Evolutionary conservation across 1,139 yeast genomes (phyloP).

Genomic region (Suhomyces atakaporum): DNA sequence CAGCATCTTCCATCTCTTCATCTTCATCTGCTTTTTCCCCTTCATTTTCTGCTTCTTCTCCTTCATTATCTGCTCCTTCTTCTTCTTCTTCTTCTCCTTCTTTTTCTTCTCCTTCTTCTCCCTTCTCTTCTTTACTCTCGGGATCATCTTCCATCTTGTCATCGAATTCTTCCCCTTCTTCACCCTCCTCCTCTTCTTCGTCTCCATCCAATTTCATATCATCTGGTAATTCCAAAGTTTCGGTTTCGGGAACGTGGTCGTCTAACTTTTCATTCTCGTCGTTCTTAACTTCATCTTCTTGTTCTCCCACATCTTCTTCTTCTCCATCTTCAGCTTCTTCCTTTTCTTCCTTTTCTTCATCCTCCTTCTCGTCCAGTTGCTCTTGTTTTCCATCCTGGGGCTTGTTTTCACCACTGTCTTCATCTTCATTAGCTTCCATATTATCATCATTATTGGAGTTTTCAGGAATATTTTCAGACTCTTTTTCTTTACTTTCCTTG

Average conservation of each 20-base stretch:
- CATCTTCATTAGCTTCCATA: slow-evolving; percentile 63
- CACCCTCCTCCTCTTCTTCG: slow-evolving; percentile 54
- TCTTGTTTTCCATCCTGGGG: slow-evolving; percentile 11
- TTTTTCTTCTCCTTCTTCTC: slow-evolving; percentile 21
- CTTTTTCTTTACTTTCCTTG: slow-evolving; percentile 72
- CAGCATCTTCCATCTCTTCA: slow-evolving; percentile 19
- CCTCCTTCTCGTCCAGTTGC: slow-evolving; percentile 29
- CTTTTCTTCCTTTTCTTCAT: slow-evolving; percentile 38
- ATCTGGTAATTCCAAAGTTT: slow-evolving; percentile 81
- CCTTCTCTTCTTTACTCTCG: slow-evolving; percentile 14
- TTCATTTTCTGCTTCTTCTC: slow-evolving; percentile 25
- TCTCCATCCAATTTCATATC: slow-evolving; percentile 79
- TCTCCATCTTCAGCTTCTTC: slow-evolving; percentile 46
- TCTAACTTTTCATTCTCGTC: slow-evolving; percentile 74
- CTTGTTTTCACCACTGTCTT: slow-evolving; percentile 42
- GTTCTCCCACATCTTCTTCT: slow-evolving; percentile 73
- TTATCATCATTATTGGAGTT: slow-evolving; percentile 55
- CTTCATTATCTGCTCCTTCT: slow-evolving; percentile 30
- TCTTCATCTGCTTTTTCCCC: slow-evolving; percentile 26
- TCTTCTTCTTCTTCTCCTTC: slow-evolving; percentile 27
- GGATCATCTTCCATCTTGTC: slow-evolving; percentile 27
- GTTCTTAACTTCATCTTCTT: slow-evolving; percentile 73
- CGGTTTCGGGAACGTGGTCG: slow-evolving; percentile 74
- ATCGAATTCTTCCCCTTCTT: slow-evolving; percentile 32
- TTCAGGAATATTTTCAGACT: slow-evolving; percentile 67